Evolutionary conservation across 768 basidiomycete species (phyloP).

Genomic region (Rhizopogon vesiculosus): DNA sequence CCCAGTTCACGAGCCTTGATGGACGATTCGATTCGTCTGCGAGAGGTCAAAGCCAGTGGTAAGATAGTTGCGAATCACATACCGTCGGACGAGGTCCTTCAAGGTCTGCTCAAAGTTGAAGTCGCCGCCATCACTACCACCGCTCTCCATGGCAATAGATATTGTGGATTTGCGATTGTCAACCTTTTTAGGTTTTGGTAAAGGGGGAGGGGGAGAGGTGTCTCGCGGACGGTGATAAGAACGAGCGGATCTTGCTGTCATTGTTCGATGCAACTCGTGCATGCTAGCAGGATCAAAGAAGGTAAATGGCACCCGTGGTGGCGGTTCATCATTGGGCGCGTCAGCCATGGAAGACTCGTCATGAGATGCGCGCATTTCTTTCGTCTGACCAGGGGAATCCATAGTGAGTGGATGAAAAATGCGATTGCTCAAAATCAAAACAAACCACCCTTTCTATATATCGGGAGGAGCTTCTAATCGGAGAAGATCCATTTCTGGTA

Average conservation of each 20-base stretch:
- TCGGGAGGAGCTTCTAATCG: neutral
- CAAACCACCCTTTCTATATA: neutral
- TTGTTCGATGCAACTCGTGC: neutral
- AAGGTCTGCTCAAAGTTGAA: slow-evolving; percentile 29
- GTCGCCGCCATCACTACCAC: slow-evolving; percentile 28
- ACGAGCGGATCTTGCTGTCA: neutral
- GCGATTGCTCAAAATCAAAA: neutral
- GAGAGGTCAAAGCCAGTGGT: neutral
- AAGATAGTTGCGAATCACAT: neutral
- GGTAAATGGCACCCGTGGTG: neutral
- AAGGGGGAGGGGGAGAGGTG: neutral
- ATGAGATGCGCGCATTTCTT: neutral
- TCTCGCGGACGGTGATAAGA: neutral
- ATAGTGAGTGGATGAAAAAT: neutral
- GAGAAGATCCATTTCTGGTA: neutral
- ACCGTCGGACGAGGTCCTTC: slow-evolving; percentile 19
- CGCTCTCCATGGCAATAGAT: neutral
- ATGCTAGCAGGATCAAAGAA: neutral
- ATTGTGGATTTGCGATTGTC: neutral
- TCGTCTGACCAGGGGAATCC: neutral
- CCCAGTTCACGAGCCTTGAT: slow-evolving; percentile 54
- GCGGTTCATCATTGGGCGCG: neutral
- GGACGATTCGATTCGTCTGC: slow-evolving; percentile 43
- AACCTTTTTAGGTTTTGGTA: neutral
- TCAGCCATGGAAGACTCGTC: neutral